Percentiles rank a stretch among this genome's conserved stretches.
phyloP scores from a whole-genome alignment of 2,329 filamentous ascomycete genomes.

The Plectosphaerella cucumerina region DNA sequence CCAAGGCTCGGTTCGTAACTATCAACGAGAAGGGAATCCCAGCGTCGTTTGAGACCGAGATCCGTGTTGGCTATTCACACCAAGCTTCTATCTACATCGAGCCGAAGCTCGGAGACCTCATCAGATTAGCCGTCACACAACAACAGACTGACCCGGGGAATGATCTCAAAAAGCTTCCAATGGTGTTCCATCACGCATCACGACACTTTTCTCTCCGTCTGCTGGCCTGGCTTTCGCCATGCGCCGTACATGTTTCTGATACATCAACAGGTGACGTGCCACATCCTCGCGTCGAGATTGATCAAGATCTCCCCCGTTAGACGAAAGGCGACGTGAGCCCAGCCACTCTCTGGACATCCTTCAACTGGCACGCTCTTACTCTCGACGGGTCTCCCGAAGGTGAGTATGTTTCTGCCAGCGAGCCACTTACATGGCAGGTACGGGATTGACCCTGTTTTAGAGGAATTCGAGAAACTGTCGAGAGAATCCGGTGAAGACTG shows the following conservation, averaged over 20 bases:
- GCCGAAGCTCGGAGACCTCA: background rate
- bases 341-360: constrained; percentile 15
- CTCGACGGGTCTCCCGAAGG: constrained; percentile 15
- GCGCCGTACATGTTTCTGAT: background rate
- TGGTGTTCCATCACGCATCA: constrained; percentile 1
- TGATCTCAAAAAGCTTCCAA: background rate
- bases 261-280: background rate
- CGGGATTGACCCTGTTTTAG: constrained; percentile 1
- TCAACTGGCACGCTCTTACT: constrained; percentile 16
- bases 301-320: background rate
- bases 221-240: background rate
- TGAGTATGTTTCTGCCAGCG: constrained; percentile 5
- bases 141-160: background rate
- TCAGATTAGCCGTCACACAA: background rate
- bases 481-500: constrained; percentile 7
- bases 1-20: constrained; percentile 1
- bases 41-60: constrained; percentile 1
- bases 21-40: background rate
- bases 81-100: constrained; percentile 2
- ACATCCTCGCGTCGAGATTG: background rate
- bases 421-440: background rate
- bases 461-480: constrained; percentile 12
- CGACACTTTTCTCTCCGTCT: background rate
- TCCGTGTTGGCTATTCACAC: background rate
- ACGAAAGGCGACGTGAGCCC: constrained; percentile 7